Percentiles rank a stretch among this genome's conserved stretches.
Evolutionary conservation across 805 yeast genomes (phyloP).

Genomic region (Citeromyces matritensis): DNA sequence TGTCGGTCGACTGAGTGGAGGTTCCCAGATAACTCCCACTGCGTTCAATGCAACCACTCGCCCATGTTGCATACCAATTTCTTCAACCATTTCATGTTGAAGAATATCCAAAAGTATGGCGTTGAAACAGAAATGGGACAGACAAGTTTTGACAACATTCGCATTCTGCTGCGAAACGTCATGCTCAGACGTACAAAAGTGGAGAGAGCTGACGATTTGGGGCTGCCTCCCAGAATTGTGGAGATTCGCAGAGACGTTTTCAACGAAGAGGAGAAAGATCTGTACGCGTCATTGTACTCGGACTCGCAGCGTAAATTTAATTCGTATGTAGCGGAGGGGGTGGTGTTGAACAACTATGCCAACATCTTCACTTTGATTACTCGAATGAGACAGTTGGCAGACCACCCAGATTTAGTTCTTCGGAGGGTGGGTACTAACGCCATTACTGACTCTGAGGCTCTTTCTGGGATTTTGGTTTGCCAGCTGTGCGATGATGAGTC

Average conservation of each 20-base stretch:
- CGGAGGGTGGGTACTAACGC: slow-evolving; percentile 38
- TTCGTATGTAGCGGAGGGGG: slow-evolving; percentile 92
- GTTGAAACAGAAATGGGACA: slow-evolving; percentile 62
- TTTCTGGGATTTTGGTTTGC: slow-evolving; percentile 53
- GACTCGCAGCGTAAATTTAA: slow-evolving; percentile 81
- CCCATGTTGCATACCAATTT: slow-evolving; percentile 93
- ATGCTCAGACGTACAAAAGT: slow-evolving; percentile 93
- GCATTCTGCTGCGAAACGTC: slow-evolving; percentile 56
- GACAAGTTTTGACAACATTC: slow-evolving; percentile 63
- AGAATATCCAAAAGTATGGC: slow-evolving; percentile 81
- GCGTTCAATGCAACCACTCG: slow-evolving; percentile 79
- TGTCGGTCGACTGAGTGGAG: slow-evolving; percentile 77
- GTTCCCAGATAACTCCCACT: slow-evolving; percentile 68
- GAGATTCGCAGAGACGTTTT: slow-evolving; percentile 77
- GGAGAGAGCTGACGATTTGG: slow-evolving; percentile 94
- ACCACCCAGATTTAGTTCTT: slow-evolving; percentile 92
- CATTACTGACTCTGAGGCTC: slow-evolving; percentile 18
- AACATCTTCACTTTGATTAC: slow-evolving; percentile 93
- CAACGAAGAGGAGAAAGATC: slow-evolving; percentile 90
- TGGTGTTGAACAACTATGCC: slow-evolving; percentile 91
- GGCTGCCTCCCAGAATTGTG: slow-evolving; percentile 91
- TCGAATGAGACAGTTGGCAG: slow-evolving; percentile 95
- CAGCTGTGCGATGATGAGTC: slow-evolving; percentile 96
- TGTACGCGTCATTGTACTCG: slow-evolving; percentile 75
- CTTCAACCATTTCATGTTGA: slow-evolving; percentile 90